Evolutionary conservation across 495 filamentous ascomycete species (phyloP), one percentile per base, ranked within the genome.

Genomic region (Staphylotrichum tortipilum): DNA sequence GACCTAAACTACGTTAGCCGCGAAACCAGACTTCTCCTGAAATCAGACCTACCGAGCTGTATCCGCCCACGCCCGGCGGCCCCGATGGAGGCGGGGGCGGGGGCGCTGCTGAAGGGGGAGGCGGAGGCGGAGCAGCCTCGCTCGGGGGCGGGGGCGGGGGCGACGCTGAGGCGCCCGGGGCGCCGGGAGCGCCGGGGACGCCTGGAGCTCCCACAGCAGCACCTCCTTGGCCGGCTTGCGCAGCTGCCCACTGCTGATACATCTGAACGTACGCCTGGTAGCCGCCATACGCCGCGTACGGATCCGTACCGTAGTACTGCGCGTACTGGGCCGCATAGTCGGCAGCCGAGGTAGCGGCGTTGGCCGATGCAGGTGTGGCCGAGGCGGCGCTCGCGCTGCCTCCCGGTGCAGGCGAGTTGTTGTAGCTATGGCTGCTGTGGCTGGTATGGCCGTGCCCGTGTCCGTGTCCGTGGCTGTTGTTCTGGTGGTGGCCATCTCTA

Each of bases 241-340:
- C 64, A 37, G 70, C 72, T 40, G 74, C 74, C 52, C 76, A 78
- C 50, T 83, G 79, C 48, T 88, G 84, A 61, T 89, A 88, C 58
- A 72, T 64, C 47, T 84, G 79, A 42, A 86, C 72, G 49, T 94
- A 90, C 34, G 76, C 75, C 44, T 70, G 68, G 60, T 92, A 92
- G 22, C 92, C 92, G 49, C 92, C 92, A 53, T 94, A 96, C 23
- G 86, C 83, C 4, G 88, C 89, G 63, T 96, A 98, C 0, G 91
- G 91, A 55, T 98, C 92, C 50, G 71, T 72, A 33, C 72, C 72
- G 57, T 89, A 88, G 55, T 91, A 90, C 67, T 89, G 86, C 17
- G 88, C 86, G 64, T 95, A 94, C 47, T 89, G 85, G 21, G 86
- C 83, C 39, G 78, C 78, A 63, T 94, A 94, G 56, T 71, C 75